phyloP scores from a whole-genome alignment of 2,329 filamentous ascomycete species.

The Colletotrichum echinochloae region DNA sequence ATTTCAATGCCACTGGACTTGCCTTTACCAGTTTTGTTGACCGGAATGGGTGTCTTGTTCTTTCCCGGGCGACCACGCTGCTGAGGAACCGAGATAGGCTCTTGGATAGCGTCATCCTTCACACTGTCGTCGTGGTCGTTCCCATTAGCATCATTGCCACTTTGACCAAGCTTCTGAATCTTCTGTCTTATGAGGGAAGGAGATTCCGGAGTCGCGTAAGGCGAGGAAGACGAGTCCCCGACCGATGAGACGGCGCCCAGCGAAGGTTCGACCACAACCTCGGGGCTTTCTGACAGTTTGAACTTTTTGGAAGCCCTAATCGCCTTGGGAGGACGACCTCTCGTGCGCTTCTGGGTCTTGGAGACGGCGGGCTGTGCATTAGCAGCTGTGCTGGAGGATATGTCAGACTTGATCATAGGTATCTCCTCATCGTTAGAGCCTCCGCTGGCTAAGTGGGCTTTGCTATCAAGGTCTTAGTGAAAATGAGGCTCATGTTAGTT shows the following conservation, averaged over 20 bases:
- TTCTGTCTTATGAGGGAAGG: conserved; percentile 4
- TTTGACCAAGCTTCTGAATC: background rate
- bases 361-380: background rate
- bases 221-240: background rate
- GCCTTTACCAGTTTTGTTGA: background rate
- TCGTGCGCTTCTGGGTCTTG: conserved; percentile 15
- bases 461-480: conserved; percentile 9
- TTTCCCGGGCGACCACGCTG: conserved; percentile 12
- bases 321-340: background rate
- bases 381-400: background rate
- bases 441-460: background rate
- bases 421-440: conserved; percentile 1
- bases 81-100: conserved; percentile 6
- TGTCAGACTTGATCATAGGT: conserved; percentile 24
- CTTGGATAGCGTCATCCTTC: background rate
- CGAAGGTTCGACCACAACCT: background rate
- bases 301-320: background rate
- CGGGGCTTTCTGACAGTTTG: background rate
- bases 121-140: background rate
- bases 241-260: background rate
- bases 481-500: background rate
- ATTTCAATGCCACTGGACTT: background rate
- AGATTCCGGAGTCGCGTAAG: background rate
- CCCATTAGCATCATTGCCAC: background rate
- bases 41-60: background rate